Conservation (phyloP, 75 land plant genomes). For the Selaginella tamariscina region DNA sequence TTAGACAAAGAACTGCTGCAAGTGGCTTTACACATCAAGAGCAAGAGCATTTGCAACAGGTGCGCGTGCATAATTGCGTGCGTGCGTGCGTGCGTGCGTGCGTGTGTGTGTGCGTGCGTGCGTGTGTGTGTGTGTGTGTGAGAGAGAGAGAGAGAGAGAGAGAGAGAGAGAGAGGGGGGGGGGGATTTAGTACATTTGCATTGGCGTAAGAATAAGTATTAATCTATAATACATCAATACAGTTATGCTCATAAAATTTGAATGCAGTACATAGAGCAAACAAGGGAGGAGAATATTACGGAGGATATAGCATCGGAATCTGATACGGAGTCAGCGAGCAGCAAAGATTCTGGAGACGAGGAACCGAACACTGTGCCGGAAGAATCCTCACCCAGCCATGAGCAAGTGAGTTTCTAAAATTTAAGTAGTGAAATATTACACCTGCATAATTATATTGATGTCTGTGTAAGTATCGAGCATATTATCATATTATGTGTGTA, state of each 20-base stretch:
- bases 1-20: conserved; percentile 84
- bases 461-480: neutral
- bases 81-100: neutral
- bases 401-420: neutral
- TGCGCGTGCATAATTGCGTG: conserved; percentile 17
- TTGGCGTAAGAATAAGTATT: too few species aligned
- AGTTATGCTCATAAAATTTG: neutral
- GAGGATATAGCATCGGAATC: neutral
- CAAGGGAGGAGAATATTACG: neutral
- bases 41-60: conserved; percentile 74
- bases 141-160: neutral
- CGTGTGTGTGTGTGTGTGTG: neutral
- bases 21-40: conserved; percentile 83
- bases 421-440: neutral
- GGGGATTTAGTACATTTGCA: too few species aligned
- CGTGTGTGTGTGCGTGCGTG: neutral
- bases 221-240: too few species aligned
- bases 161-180: neutral
- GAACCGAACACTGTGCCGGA: too few species aligned
- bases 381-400: too few species aligned
- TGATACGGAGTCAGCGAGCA: neutral
- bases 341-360: neutral
- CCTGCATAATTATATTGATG: too few species aligned
- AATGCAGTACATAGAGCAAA: neutral
- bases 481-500: neutral